phyloP scores from a whole-genome alignment of 306 rosid species.

The Spatholobus suberectus region DNA sequence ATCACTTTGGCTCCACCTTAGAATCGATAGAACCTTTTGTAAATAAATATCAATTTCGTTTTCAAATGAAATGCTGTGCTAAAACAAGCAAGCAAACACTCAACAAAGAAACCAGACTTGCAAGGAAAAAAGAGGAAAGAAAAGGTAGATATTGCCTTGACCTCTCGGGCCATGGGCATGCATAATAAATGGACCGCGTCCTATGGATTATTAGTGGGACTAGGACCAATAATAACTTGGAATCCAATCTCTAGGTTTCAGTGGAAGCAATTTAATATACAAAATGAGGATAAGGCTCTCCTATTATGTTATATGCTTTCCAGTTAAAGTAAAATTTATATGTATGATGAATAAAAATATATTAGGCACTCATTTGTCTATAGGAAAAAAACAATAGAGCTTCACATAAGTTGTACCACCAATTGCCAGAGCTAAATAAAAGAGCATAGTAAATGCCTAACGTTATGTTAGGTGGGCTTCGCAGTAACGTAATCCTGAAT shows the following conservation, averaged over 20 bases:
- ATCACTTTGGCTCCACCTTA: not conserved
- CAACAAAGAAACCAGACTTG: not conserved
- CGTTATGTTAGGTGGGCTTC: conserved; percentile 48
- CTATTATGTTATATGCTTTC: not conserved
- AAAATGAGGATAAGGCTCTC: not conserved
- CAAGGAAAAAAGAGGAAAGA: not conserved
- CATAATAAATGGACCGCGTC: not conserved
- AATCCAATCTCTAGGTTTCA: not conserved
- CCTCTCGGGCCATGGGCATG: not conserved
- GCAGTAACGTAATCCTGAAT: conserved; percentile 47
- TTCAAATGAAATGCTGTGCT: not conserved
- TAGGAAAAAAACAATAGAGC: not conserved
- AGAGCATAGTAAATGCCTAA: conserved; percentile 48
- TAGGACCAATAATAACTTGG: not conserved
- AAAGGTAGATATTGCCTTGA: not conserved
- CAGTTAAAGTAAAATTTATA: not conserved
- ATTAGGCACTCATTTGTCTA: not conserved
- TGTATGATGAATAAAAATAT: not conserved
- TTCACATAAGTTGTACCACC: conserved; percentile 6
- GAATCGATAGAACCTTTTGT: not conserved
- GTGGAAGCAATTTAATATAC: not conserved
- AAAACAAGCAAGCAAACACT: not conserved
- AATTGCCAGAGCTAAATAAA: conserved; percentile 18
- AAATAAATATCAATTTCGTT: not conserved
- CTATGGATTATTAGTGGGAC: not conserved